phyloP scores from a whole-genome alignment of 2,329 filamentous ascomycete species.

The Aureobasidium melanogenum region DNA sequence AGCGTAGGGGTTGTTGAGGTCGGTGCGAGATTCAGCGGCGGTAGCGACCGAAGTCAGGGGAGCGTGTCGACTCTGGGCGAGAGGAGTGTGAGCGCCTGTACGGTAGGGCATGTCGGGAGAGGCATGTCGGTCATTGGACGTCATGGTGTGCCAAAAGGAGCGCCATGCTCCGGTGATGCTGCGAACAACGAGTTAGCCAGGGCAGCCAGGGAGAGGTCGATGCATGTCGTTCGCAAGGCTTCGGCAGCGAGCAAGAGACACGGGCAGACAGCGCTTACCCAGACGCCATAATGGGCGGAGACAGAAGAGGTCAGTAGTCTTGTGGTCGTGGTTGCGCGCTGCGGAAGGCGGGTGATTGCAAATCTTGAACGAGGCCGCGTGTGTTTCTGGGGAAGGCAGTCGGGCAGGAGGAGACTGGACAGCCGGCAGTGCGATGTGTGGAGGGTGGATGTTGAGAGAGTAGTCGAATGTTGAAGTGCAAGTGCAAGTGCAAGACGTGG shows the following conservation, averaged over 20 bases:
- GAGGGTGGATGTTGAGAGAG: neutral
- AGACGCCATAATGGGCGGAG: neutral
- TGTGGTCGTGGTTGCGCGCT: neutral
- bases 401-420: neutral
- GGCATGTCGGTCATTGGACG: slow-evolving; percentile 73
- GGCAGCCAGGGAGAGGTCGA: no score
- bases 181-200: neutral
- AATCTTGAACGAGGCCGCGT: neutral
- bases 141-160: slow-evolving; percentile 86
- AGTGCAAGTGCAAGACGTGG: neutral
- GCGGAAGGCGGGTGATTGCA: neutral
- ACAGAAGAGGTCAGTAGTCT: neutral
- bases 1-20: slow-evolving; percentile 69
- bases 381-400: neutral
- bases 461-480: neutral
- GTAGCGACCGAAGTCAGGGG: slow-evolving; percentile 83
- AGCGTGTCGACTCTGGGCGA: slow-evolving; percentile 71
- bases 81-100: slow-evolving; percentile 79
- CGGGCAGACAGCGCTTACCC: neutral
- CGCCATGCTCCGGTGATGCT: slow-evolving; percentile 62
- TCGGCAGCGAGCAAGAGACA: neutral
- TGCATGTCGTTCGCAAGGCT: neutral
- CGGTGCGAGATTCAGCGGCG: slow-evolving; percentile 77
- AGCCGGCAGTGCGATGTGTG: neutral
- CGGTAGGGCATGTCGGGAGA: slow-evolving; percentile 88